Evolutionary conservation across 2,329 filamentous ascomycete genomes (phyloP).

Genomic region (Nigrospora oryzae): DNA sequence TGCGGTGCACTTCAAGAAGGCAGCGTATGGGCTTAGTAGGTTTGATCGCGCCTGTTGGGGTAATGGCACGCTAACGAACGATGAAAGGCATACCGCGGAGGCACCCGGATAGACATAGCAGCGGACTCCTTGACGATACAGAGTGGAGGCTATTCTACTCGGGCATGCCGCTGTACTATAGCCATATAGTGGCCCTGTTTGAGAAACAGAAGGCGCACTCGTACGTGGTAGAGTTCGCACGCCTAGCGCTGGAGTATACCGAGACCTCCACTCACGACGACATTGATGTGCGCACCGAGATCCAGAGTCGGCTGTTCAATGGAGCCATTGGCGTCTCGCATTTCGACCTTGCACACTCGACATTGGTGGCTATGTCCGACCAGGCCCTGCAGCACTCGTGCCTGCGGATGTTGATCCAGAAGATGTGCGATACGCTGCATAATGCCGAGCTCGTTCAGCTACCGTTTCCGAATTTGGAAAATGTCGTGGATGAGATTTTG

Average conservation of each 20-base stretch:
- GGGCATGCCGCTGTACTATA: slow-evolving; percentile 77
- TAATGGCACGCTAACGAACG: background rate
- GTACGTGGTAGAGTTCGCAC: slow-evolving; percentile 77
- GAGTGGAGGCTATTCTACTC: slow-evolving; percentile 63
- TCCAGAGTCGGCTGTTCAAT: slow-evolving; percentile 77
- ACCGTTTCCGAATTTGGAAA: slow-evolving; percentile 70
- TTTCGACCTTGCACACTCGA: slow-evolving; percentile 76
- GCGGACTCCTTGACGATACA: slow-evolving; percentile 64
- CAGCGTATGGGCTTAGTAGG: slow-evolving; percentile 75
- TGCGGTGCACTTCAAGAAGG: slow-evolving; percentile 69
- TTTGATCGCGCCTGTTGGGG: slow-evolving; percentile 10
- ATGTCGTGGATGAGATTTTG: slow-evolving; percentile 72
- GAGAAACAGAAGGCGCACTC: slow-evolving; percentile 70
- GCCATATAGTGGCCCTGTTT: slow-evolving; percentile 75
- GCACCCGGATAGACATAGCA: slow-evolving; percentile 45
- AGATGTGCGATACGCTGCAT: slow-evolving; percentile 60
- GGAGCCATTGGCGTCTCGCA: slow-evolving; percentile 71
- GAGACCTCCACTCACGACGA: slow-evolving; percentile 22
- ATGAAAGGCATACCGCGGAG: slow-evolving; percentile 31
- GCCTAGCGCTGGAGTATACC: slow-evolving; percentile 61
- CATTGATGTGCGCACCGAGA: slow-evolving; percentile 50
- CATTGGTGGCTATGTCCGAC: slow-evolving; percentile 66
- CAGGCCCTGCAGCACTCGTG: slow-evolving; percentile 62
- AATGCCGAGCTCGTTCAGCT: slow-evolving; percentile 63
- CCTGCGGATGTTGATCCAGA: slow-evolving; percentile 60